Percentiles rank a stretch among this genome's conserved stretches.
Evolutionary conservation across 1,284 basidiomycete genomes (phyloP).

Genomic region (Cutaneotrichosporon spelunceum): DNA sequence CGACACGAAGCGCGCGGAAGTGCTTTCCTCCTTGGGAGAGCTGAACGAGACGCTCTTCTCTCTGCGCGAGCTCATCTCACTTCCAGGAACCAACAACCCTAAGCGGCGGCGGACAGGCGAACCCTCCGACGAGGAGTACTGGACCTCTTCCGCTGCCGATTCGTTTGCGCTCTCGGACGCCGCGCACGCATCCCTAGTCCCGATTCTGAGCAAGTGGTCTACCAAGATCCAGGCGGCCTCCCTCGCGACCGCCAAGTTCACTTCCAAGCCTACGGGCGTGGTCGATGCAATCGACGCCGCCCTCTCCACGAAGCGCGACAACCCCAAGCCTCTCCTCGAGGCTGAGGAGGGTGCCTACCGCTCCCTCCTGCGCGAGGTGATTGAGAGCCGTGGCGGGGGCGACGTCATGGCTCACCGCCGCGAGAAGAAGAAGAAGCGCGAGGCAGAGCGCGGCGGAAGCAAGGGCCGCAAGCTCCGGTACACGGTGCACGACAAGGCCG

Average conservation of each 20-base stretch:
- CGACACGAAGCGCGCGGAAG: conserved; percentile 28
- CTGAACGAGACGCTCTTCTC: conserved; percentile 56
- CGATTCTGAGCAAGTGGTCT: conserved; percentile 85
- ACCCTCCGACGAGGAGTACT: conserved; percentile 34
- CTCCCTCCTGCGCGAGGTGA: conserved; percentile 79
- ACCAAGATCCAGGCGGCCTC: conserved; percentile 87
- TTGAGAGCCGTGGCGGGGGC: conserved; percentile 57
- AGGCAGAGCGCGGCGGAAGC: conserved; percentile 86
- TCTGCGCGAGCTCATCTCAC: conserved; percentile 59
- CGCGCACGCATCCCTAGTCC: conserved; percentile 66
- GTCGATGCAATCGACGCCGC: conserved; percentile 45
- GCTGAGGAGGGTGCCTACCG: conserved; percentile 85
- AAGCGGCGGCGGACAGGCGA: conserved; percentile 19
- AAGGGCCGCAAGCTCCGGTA: conserved; percentile 86
- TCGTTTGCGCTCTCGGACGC: conserved; percentile 38
- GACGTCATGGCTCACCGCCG: conserved; percentile 39
- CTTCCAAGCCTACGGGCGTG: conserved; percentile 50
- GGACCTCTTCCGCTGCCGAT: conserved; percentile 34
- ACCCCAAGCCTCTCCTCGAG: conserved; percentile 52
- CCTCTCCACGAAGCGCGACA: conserved; percentile 36
- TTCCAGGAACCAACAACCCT: conserved; percentile 31
- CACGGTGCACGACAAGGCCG: conserved; percentile 86
- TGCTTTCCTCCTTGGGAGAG: conserved; percentile 35
- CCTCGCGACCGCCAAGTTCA: conserved; percentile 56
- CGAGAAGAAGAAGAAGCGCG: conserved; percentile 66